Base-by-base conservation (phyloP, 176 grass and related monocot species). In the Triticum monococcum region DNA sequence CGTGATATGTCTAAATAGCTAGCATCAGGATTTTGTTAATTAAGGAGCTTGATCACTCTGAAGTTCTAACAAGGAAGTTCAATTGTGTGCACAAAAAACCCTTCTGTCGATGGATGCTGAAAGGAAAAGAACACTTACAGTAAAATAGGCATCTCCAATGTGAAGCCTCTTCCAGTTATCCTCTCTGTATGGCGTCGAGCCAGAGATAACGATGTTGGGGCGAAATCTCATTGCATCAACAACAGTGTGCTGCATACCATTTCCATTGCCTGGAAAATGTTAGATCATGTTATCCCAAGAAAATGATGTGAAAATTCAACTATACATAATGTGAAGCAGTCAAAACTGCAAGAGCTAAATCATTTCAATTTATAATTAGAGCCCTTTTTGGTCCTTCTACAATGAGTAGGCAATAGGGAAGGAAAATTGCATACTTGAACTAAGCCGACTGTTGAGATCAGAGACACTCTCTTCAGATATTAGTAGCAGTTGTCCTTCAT, bases 201-300 rank as follows among this genome's bases (percentile, higher is more conserved):
- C 92, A 66, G 89, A 96, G 86, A 96, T 91, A 67, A 98, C 92
- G 22, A 98, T 84, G 86, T 98, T 98, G 38, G 97, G 94, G n/a
- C 97, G 90, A 80, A 98, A 98, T 86, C 90, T 89, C 86, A 79
- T 88, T 18, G 88, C 84, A 83, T 94, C 91, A 79, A 96, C 84
- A 75, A 60, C 13, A 54, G 88, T 12, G 17, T 2, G 38, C 45
- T 94, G 82, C 69, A 57, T 85, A 57, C 64, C 65, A 69, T 74
- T 86, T 69, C 68, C 70, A 40, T 62, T 79, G 50, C 87, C 91
- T 95, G 73, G 10, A 75, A 73, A 33, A 8, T 48, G 45, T 26
- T 8, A 85, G 5, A 59, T 30, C 43, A 71, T 20, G 37, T 87
- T 90, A 5, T 73, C n/a, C 20, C 16, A 82, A 45, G 75, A 65